Evolutionary conservation across 805 yeast species (phyloP).

Genomic region (Lachancea kluyveri): DNA sequence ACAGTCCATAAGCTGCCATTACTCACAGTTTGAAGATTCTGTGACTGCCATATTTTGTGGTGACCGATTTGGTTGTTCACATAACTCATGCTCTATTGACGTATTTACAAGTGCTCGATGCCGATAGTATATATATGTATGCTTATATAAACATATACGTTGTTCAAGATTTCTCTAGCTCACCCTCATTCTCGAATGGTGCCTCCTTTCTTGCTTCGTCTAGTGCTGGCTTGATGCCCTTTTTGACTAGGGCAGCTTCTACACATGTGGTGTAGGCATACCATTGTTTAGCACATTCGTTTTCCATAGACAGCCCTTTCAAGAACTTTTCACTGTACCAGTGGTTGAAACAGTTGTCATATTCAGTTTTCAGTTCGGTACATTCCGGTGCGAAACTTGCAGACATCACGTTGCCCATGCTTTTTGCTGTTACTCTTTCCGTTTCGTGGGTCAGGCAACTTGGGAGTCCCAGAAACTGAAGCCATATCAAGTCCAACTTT

Average conservation of each 20-base stretch:
- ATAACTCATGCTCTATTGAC: too few species aligned
- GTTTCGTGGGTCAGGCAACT: too few species aligned
- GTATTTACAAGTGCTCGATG: too few species aligned
- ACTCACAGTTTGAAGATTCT: too few species aligned
- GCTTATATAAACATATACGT: too few species aligned
- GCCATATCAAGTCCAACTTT: too few species aligned
- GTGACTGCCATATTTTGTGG: too few species aligned
- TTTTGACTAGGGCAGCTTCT: slow-evolving; percentile 59
- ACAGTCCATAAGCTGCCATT: too few species aligned
- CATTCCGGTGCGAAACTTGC: slow-evolving; percentile 97
- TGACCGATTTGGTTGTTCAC: too few species aligned
- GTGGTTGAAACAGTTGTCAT: slow-evolving; percentile 87
- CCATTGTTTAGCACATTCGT: slow-evolving; percentile 92
- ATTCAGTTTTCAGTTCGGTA: slow-evolving; percentile 74
- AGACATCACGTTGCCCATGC: slow-evolving; percentile 75
- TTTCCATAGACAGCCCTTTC: slow-evolving; percentile 48
- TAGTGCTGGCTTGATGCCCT: slow-evolving; percentile 74
- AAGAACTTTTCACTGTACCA: slow-evolving; percentile 90
- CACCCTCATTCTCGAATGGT: slow-evolving; percentile 73
- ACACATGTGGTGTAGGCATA: slow-evolving; percentile 83
- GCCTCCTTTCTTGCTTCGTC: slow-evolving; percentile 89
- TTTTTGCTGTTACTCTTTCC: too few species aligned
- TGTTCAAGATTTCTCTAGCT: slow-evolving; percentile 17
- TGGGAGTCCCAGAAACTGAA: too few species aligned
- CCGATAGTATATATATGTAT: too few species aligned